These are phyloP conservation scores for Fusarium virguliforme DNA, from an alignment of 2,329 filamentous ascomycete genomes.

Conservation along the genomic window DNA sequence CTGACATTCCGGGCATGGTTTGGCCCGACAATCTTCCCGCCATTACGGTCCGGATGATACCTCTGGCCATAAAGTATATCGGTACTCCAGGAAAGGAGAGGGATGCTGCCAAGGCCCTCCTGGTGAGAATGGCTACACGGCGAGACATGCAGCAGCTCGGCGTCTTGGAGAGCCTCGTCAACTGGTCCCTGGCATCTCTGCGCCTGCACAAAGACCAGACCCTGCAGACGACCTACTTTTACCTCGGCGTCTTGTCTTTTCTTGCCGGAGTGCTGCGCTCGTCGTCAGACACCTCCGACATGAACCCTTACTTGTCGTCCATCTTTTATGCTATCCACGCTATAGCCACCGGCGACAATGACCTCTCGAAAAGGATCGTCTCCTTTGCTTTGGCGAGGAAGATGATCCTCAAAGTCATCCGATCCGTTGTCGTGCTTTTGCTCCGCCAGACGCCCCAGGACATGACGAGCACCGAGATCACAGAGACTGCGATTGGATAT, in stretches of 20 bases:
- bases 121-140: slow-evolving; percentile 86
- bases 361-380: slow-evolving; percentile 69
- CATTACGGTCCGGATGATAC: slow-evolving; percentile 79
- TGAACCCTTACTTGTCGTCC: slow-evolving; percentile 75
- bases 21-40: slow-evolving; percentile 76
- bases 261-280: slow-evolving; percentile 80
- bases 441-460: slow-evolving; percentile 67
- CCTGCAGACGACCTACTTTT: slow-evolving; percentile 76
- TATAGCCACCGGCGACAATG: slow-evolving; percentile 68
- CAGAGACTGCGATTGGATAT: slow-evolving; percentile 88
- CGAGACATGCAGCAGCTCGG: slow-evolving; percentile 89
- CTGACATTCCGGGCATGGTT: slow-evolving; percentile 64
- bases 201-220: slow-evolving; percentile 58
- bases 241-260: slow-evolving; percentile 85
- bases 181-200: slow-evolving; percentile 79
- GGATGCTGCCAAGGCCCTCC: slow-evolving; percentile 86
- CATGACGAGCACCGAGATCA: slow-evolving; percentile 66
- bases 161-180: slow-evolving; percentile 77
- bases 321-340: slow-evolving; percentile 78
- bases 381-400: slow-evolving; percentile 87
- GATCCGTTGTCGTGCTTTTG: slow-evolving; percentile 79
- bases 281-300: slow-evolving; percentile 81
- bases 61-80: slow-evolving; percentile 80
- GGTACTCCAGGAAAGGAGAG: slow-evolving; percentile 86
- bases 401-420: slow-evolving; percentile 86